Evolutionary conservation across 139 green algal species (phyloP), one percentile per base, ranked within the genome.

Genomic region (Ostreobium quekettii): DNA sequence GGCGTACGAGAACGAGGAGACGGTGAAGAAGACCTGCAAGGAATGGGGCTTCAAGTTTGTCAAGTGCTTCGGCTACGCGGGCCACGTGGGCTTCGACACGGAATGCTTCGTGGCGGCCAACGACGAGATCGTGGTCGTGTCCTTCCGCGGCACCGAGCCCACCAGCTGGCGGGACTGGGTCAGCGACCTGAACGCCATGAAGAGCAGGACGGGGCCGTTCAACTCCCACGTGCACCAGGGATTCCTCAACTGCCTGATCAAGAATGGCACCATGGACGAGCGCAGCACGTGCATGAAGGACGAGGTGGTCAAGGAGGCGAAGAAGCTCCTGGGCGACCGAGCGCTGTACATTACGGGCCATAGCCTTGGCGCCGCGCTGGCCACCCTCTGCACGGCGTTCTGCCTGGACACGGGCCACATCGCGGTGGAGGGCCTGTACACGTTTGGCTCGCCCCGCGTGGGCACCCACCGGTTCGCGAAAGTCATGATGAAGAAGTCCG

Each of bases 81-180:
- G n/a, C n/a, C n/a, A n/a, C n/a, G n/a, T n/a, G n/a, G n/a, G n/a
- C n/a, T n/a, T n/a, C n/a, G n/a, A n/a, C n/a, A n/a, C n/a, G n/a
- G n/a, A n/a, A n/a, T n/a, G n/a, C n/a, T n/a, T n/a, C n/a, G n/a
- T n/a, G n/a, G n/a, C n/a, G n/a, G n/a, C n/a, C n/a, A n/a, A 42
- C 22, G 26, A 38, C 8, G 47, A 65, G 47, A 19, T 42, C 6
- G 67, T 85, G 8, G 77, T 87, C 19, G 59, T 95, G 4, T 79
- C 87, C 0, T 95, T 92, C 86, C 74, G 87, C 7, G 88, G 88
- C 60, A 95, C 88, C 0, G 85, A 95, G 78, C 76, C 87, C 77
- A 73, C 71, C 28, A 60, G 78, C 38, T 71, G 56, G 49, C 71
- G 72, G 47, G 82, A 85, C 60, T 30, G 74, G 5, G 35, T 83